Conservation (phyloP, 495 filamentous ascomycete genomes). For the Xylaria scruposa region DNA sequence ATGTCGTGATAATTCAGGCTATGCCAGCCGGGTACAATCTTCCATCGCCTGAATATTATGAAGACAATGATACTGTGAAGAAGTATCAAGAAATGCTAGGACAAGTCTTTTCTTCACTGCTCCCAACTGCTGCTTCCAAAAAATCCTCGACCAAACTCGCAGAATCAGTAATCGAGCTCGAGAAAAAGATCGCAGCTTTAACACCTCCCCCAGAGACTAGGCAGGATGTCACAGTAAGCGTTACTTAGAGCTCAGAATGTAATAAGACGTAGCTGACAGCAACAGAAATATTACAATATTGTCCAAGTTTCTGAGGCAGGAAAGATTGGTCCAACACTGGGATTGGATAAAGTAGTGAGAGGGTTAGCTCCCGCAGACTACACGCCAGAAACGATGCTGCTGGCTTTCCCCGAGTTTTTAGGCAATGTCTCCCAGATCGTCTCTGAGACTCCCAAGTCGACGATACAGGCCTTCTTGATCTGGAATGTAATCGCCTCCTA, state of each 20-base stretch:
- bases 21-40: conserved; percentile 63
- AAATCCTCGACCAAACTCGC: conserved; percentile 37
- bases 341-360: conserved; percentile 59
- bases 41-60: conserved; percentile 70
- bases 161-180: conserved; percentile 60
- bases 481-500: conserved; percentile 43
- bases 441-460: conserved; percentile 39
- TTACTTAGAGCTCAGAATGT: not conserved
- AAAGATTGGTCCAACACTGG: conserved; percentile 61
- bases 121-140: conserved; percentile 35
- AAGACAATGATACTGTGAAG: conserved; percentile 59
- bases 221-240: conserved; percentile 42
- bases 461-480: conserved; percentile 44
- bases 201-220: conserved; percentile 63
- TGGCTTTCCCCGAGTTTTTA: conserved; percentile 44
- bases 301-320: conserved; percentile 55
- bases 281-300: conserved; percentile 43
- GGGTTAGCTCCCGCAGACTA: conserved; percentile 60
- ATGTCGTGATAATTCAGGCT: conserved; percentile 61
- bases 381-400: conserved; percentile 61
- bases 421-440: conserved; percentile 42
- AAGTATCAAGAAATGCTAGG: conserved; percentile 60
- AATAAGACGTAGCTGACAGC: conserved; percentile 21
- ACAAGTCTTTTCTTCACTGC: conserved; percentile 39
- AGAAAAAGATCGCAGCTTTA: conserved; percentile 64